Conservation (phyloP, 2,329 filamentous ascomycete species). For the Fusarium robinianum region DNA sequence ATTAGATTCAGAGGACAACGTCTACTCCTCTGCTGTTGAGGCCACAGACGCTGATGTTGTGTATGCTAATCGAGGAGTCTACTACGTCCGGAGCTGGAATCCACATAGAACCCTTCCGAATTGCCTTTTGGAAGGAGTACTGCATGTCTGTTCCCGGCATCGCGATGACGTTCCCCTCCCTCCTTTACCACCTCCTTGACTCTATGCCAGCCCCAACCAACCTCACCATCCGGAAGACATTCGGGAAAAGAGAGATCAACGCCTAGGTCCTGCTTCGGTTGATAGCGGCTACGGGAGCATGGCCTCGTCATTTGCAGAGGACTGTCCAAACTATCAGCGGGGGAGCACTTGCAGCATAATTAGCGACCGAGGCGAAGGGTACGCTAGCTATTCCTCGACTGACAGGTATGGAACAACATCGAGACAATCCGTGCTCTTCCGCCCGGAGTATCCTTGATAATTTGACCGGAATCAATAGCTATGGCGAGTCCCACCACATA, state of each 20-base stretch:
- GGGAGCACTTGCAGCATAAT: slow-evolving; percentile 35
- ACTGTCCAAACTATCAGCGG: slow-evolving; percentile 42
- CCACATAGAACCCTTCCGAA: too few species aligned
- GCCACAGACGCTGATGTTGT: too few species aligned
- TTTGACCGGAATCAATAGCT: slow-evolving; percentile 35
- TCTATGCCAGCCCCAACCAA: slow-evolving; percentile 43
- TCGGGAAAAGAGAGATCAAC: slow-evolving; percentile 37
- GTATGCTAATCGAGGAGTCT: too few species aligned
- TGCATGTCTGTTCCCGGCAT: slow-evolving; percentile 52
- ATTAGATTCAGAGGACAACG: too few species aligned
- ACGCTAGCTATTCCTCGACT: slow-evolving; percentile 49
- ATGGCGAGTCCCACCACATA: slow-evolving; percentile 47
- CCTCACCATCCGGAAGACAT: slow-evolving; percentile 39
- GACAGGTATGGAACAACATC: slow-evolving; percentile 40
- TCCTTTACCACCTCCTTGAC: slow-evolving; percentile 52
- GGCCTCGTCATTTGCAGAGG: slow-evolving; percentile 42
- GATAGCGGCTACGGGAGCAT: slow-evolving; percentile 49
- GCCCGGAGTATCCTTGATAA: slow-evolving; percentile 21
- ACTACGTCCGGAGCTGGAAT: too few species aligned
- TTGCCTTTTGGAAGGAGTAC: slow-evolving; percentile 42
- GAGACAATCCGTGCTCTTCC: background rate
- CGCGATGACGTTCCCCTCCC: slow-evolving; percentile 47
- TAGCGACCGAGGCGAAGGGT: slow-evolving; percentile 48
- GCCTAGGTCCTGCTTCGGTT: slow-evolving; percentile 38
- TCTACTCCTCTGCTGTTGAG: too few species aligned